Base-by-base conservation (phyloP, 1,284 basidiomycete genomes). In the Cerrena zonata region DNA sequence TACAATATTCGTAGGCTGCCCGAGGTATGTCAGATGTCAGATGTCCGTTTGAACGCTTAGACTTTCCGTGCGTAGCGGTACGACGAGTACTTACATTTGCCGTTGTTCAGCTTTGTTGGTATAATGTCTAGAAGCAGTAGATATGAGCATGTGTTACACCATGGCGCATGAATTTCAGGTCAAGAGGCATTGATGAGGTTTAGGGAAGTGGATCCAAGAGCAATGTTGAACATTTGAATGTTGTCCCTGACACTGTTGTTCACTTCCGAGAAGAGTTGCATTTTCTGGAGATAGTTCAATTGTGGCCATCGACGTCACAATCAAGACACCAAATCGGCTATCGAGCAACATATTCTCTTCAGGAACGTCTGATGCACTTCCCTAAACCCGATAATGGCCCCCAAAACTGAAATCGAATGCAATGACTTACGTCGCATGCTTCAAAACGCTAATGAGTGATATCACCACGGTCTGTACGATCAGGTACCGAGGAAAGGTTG, bases 1-100 rank as follows among this genome's bases (percentile, higher is more conserved):
- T 89, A 90, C 56, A 90, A 64, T 51, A 90, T 80, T 53, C 88
- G 80, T 26, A 89, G 67, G 51, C 84, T 87, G 62, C 59, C 47
- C 34, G 46, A 42, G 30, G 21, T n/a, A n/a, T n/a, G n/a, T n/a
- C n/a, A n/a, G 40, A 40, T 13, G 13, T 40, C 41, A 19, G 11
- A 40, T 45, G 15, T 18, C 5, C 18, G 27, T 25, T 34, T 11
- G 19, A 26, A 2, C 21, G 23, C 15, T 39, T 21, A 23, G 12
- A 42, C 13, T 12, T 40, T 38, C 37, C 1, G 3, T n/a, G n/a
- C n/a, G n/a, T n/a, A n/a, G n/a, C n/a, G n/a, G 19, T 41, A 40
- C 30, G 36, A 36, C 24, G 46, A 19, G 40, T n/a, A 67, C 81
- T 56, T 57, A 86, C 86, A 89, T 79, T 70, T 90, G 87, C 53